phyloP scores from a whole-genome alignment of 805 yeast species.

The Cyberlindnera americana region DNA sequence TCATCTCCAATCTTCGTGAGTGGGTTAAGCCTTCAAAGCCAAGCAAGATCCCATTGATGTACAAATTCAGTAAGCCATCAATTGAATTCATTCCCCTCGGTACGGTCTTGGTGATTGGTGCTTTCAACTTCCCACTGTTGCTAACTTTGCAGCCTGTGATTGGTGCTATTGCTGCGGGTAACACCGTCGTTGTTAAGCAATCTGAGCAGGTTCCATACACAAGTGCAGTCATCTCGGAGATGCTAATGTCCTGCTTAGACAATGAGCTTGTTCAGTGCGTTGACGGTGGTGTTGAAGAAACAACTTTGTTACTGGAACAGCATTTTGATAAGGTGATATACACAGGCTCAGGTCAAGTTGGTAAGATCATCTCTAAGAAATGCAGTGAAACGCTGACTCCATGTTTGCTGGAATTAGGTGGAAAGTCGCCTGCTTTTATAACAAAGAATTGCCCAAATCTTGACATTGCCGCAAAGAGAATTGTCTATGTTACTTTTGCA shows the following conservation, averaged over 20 bases:
- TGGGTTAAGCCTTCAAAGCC: conserved; percentile 55
- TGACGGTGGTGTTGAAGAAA: conserved; percentile 66
- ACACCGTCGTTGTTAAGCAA: conserved; percentile 51
- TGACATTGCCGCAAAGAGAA: conserved; percentile 51
- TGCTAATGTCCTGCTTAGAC: conserved; percentile 52
- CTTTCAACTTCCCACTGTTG: conserved; percentile 77
- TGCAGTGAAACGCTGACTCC: conserved; percentile 90
- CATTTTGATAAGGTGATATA: conserved; percentile 78
- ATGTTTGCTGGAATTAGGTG: conserved; percentile 79
- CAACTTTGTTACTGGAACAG: conserved; percentile 54
- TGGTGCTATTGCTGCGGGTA: conserved; percentile 85
- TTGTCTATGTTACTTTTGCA: conserved; percentile 72
- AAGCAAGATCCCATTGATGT: conserved; percentile 14
- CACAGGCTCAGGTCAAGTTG: conserved; percentile 80
- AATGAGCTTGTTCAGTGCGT: conserved; percentile 57
- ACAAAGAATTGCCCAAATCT: conserved; percentile 47
- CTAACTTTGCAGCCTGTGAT: conserved; percentile 63
- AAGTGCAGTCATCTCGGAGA: conserved; percentile 49
- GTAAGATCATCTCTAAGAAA: conserved; percentile 67
- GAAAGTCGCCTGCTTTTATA: conserved; percentile 83
- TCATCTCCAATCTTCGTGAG: conserved; percentile 54
- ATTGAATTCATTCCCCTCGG: conserved; percentile 47
- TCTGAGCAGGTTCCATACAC: conserved; percentile 66
- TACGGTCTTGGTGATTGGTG: conserved; percentile 65
- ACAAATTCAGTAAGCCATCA: conserved; percentile 18